Conservation (phyloP, 1,139 yeast genomes). For the Pichia inconspicua region DNA sequence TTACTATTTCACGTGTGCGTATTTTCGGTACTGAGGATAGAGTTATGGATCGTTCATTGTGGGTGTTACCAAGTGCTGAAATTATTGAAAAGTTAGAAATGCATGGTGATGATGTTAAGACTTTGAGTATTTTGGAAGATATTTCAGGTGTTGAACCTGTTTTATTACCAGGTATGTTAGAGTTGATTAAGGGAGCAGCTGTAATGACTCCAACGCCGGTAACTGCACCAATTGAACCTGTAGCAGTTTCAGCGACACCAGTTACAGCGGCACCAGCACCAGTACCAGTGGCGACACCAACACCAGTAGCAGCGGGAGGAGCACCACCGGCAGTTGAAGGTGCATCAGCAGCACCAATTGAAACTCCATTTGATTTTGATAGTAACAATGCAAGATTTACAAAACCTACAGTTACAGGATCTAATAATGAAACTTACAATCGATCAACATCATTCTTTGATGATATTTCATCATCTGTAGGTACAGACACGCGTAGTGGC, state of each 20-base stretch:
- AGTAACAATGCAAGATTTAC: slow-evolving; percentile 57
- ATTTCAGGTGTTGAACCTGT: slow-evolving; percentile 41
- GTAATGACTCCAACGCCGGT: slow-evolving; percentile 1
- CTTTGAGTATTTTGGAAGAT: slow-evolving; percentile 71
- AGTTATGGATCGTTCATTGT: slow-evolving; percentile 61
- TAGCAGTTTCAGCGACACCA: neutral
- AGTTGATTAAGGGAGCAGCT: slow-evolving; percentile 1
- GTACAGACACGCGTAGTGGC: slow-evolving; percentile 19
- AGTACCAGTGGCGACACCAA: neutral
- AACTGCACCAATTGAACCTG: slow-evolving; percentile 6
- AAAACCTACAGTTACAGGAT: slow-evolving; percentile 23
- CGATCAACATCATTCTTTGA: slow-evolving; percentile 77
- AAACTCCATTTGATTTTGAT: slow-evolving; percentile 55
- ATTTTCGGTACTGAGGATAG: slow-evolving; percentile 94
- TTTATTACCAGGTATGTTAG: slow-evolving; percentile 14
- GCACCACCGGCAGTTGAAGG: neutral
- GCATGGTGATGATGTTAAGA: slow-evolving; percentile 90
- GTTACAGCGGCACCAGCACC: neutral
- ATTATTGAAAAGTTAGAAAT: slow-evolving; percentile 77
- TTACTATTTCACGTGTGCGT: slow-evolving; percentile 73
- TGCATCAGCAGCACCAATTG: slow-evolving; percentile 1
- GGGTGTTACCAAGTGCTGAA: slow-evolving; percentile 67
- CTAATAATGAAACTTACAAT: slow-evolving; percentile 39
- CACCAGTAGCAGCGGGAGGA: neutral
- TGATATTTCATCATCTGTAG: slow-evolving; percentile 56